Conservation (phyloP, 78 protist species). For the Goniomonas avonlea region DNA sequence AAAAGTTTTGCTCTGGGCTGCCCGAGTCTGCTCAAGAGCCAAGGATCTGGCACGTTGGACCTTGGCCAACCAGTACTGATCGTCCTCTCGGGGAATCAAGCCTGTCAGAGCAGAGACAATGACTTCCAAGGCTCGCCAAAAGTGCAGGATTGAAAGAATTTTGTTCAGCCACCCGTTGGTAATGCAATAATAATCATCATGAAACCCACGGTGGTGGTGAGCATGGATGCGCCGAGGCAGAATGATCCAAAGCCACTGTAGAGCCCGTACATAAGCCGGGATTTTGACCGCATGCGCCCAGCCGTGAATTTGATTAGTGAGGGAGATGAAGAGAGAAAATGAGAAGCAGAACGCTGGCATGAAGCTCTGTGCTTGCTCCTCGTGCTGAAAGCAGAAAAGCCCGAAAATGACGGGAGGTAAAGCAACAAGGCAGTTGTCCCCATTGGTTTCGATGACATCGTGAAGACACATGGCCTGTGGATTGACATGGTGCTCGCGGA, state of each 20-base stretch:
- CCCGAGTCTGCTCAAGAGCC: too few relatives aligned
- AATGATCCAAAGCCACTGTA: conserved; percentile 44
- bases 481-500: conserved; percentile 71
- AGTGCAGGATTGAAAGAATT: conserved; percentile 36
- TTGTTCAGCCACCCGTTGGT: conserved; percentile 73
- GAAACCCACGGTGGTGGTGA: conserved; percentile 52
- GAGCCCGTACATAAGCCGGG: conserved; percentile 24
- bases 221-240: conserved; percentile 58
- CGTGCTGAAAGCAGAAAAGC: conserved; percentile 9
- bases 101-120: conserved; percentile 47
- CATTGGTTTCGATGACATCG: conserved; percentile 66
- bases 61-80: too few relatives aligned
- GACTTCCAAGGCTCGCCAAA: conserved; percentile 56
- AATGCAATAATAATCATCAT: conserved; percentile 63
- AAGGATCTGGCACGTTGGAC: too few relatives aligned
- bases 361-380: conserved; percentile 4
- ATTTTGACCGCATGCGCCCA: conserved; percentile 52
- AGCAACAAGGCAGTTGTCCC: conserved; percentile 60
- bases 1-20: too few relatives aligned
- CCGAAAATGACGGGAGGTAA: conserved; percentile 38
- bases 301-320: conserved; percentile 69
- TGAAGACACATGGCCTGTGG: conserved; percentile 54
- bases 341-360: conserved; percentile 32
- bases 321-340: conserved; percentile 36
- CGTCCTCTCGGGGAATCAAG: conserved; percentile 53